These are phyloP conservation scores for Osmanthus fragrans DNA, from an alignment of 257 asterid genomes.

Conservation along the genomic window DNA sequence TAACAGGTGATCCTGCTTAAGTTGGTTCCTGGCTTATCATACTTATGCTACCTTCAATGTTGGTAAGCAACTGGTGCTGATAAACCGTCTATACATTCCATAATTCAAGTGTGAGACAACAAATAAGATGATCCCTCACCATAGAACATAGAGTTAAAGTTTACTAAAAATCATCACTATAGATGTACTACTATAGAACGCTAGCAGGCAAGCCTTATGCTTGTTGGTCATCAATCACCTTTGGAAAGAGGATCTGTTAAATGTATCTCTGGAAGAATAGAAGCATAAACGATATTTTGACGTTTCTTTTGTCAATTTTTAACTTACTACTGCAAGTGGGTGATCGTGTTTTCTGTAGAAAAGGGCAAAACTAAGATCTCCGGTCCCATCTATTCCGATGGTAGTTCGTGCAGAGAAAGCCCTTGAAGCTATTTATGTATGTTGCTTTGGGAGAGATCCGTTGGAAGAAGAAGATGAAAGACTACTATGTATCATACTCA, in stretches of 20 bases:
- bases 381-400: slow-evolving; percentile 71
- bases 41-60: no score
- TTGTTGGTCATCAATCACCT: neutral
- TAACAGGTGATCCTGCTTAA: no score
- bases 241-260: neutral
- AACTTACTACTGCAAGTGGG: neutral
- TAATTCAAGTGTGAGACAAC: no score
- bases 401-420: slow-evolving; percentile 86
- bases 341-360: slow-evolving; percentile 41
- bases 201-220: neutral
- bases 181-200: neutral
- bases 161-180: neutral
- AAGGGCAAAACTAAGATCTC: slow-evolving; percentile 52
- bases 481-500: slow-evolving; percentile 59
- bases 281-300: neutral
- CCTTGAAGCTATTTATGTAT: slow-evolving; percentile 76
- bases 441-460: slow-evolving; percentile 68
- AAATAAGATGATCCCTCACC: no score
- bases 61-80: no score
- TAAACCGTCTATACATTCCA: no score
- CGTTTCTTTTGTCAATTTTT: neutral
- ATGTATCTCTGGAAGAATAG: neutral
- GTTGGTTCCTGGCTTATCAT: no score
- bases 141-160: neutral
- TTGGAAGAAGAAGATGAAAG: slow-evolving; percentile 75